Conservation (phyloP, 805 yeast species). For the Candida sakaeoensis region DNA sequence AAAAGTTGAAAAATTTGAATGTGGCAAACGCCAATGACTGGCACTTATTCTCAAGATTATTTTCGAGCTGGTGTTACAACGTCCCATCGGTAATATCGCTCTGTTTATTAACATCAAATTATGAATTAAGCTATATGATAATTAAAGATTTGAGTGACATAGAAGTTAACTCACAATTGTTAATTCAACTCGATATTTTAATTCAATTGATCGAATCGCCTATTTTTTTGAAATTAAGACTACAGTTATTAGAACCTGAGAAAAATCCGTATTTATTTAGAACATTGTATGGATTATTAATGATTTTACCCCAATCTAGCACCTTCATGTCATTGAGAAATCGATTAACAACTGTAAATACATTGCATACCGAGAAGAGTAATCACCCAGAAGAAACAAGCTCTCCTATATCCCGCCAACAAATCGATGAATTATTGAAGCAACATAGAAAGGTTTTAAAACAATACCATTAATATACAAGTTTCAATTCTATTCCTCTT, state of each 20-base stretch:
- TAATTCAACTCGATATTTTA: slow-evolving; percentile 83
- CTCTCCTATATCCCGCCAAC: neutral
- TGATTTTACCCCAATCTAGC: slow-evolving; percentile 91
- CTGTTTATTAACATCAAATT: slow-evolving; percentile 81
- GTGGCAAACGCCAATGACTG: slow-evolving; percentile 53
- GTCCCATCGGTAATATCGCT: slow-evolving; percentile 84
- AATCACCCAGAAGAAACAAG: neutral
- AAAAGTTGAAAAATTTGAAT: slow-evolving; percentile 57
- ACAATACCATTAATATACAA: neutral
- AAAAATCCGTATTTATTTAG: slow-evolving; percentile 77
- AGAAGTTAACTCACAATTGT: slow-evolving; percentile 73
- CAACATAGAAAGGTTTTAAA: neutral
- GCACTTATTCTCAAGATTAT: slow-evolving; percentile 67
- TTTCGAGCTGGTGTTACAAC: slow-evolving; percentile 88
- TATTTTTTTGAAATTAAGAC: slow-evolving; percentile 78
- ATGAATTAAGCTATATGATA: slow-evolving; percentile 82
- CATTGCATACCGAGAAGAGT: neutral
- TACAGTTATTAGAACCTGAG: slow-evolving; percentile 87
- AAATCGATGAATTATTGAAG: slow-evolving; percentile 1
- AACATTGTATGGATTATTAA: slow-evolving; percentile 84
- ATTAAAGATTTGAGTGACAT: slow-evolving; percentile 75
- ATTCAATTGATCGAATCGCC: slow-evolving; percentile 92
- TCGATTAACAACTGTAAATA: slow-evolving; percentile 43
- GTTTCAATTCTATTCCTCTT: no score
- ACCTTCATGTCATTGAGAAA: slow-evolving; percentile 82